Evolutionary conservation across 129 eudicot genomes (phyloP), one percentile per base, ranked within the genome.

Genomic region (Pseudognaphalium luteoalbum): DNA sequence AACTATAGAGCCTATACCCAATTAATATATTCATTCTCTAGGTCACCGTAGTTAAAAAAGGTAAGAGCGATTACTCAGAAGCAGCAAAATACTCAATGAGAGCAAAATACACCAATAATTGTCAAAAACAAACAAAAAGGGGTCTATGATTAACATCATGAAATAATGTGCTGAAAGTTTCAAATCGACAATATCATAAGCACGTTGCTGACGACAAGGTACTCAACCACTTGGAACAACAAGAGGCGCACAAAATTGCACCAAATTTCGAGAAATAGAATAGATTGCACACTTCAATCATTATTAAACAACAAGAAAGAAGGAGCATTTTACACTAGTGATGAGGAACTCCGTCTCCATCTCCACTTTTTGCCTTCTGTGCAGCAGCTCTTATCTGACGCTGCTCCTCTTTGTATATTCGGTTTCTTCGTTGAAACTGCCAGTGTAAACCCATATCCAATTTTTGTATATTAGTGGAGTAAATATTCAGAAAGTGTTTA

Each of bases 351-450:
- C 82, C 81, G 7, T 73, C 88, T 64, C 81, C 85, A 73, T 71
- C 92, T 77, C 84, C 92, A 72, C 92, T 88, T 80, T 90, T 84
- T 44, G 84, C 89, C 81, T 88, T 89, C 76, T 87, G 84, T 62
- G 92, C 90, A 78, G 98, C 91, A 42, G 92, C 98, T 86, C 98
- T 88, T 70, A 90, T 68, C 79, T 92, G 98, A 22, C 98, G 96
- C 54, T 92, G 98, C 78, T 92, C 98, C 81, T 93, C 98, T 86
- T 93, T 93, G 94, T 93, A 93, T 16, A 93, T 80, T 78, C 95
- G 86, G 68, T 90, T 93, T 71, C 98, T 72, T 65, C 98, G 84
- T 90, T 90, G 96, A 63, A 93, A 93, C 98, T 93, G 95, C 75
- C 84, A 87, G 33, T 66, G 30, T 73, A 80, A 14, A 63, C 50